These are phyloP conservation scores for Fusarium marasasianum DNA, from an alignment of 2,329 filamentous ascomycete genomes.

Conservation along the genomic window DNA sequence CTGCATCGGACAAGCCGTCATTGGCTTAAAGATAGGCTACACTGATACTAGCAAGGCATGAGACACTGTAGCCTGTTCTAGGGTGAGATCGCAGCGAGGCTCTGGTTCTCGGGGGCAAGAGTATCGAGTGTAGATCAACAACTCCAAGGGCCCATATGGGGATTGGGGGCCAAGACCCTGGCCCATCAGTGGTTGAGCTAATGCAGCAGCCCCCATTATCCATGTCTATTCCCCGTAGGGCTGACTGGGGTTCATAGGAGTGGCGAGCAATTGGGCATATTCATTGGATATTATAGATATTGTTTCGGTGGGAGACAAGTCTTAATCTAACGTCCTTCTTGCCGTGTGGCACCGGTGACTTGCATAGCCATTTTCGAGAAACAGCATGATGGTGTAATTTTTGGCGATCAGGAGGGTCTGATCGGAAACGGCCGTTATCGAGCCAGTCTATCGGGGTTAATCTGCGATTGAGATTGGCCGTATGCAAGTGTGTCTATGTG, in stretches of 20 bases:
- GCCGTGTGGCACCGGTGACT: slow-evolving; percentile 13
- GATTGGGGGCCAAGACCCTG: slow-evolving; percentile 38
- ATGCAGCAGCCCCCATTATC: slow-evolving; percentile 26
- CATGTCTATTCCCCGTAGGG: slow-evolving; percentile 38
- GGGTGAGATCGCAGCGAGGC: slow-evolving; percentile 33
- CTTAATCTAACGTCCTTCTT: slow-evolving; percentile 11
- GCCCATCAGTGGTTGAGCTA: slow-evolving; percentile 39
- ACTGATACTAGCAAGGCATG: slow-evolving; percentile 36
- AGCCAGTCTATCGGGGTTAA: slow-evolving; percentile 12
- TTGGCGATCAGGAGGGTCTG: slow-evolving; percentile 6
- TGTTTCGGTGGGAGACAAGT: slow-evolving; percentile 3
- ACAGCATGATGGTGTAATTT: neutral
- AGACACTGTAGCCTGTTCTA: slow-evolving; percentile 37
- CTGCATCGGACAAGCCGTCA: slow-evolving; percentile 21
- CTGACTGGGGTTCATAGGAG: slow-evolving; percentile 31
- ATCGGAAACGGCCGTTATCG: slow-evolving; percentile 14
- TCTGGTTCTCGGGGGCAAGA: slow-evolving; percentile 31
- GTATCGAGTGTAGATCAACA: slow-evolving; percentile 28
- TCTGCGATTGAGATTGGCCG: neutral
- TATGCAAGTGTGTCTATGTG: neutral
- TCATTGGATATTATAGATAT: slow-evolving; percentile 6
- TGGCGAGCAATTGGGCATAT: slow-evolving; percentile 26
- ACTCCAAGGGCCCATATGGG: slow-evolving; percentile 27
- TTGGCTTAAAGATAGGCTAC: slow-evolving; percentile 38
- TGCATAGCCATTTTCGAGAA: slow-evolving; percentile 19